Evolutionary conservation across 345 rosid species (phyloP).

Genomic region (Heritiera littoralis): DNA sequence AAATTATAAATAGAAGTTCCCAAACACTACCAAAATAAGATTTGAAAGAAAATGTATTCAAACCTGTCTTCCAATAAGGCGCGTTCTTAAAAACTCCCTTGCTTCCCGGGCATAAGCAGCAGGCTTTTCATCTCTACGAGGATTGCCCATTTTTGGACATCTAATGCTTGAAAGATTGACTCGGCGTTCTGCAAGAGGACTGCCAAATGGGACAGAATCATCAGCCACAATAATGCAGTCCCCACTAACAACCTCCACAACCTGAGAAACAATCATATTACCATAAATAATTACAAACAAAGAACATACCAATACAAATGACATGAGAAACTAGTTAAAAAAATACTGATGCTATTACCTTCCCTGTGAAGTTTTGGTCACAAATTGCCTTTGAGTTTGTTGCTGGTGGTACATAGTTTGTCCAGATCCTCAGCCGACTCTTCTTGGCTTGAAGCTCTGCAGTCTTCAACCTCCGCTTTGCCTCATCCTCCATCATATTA

Average conservation of each 20-base stretch:
- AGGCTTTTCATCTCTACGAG: conserved; percentile 85
- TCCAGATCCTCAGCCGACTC: conserved; percentile 75
- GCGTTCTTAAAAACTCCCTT: conserved; percentile 75
- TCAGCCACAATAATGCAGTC: conserved; percentile 91
- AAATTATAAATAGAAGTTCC: conserved; percentile 5
- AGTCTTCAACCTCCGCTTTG: conserved; percentile 67
- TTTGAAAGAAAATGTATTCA: not conserved
- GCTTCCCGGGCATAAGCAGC: conserved; percentile 96
- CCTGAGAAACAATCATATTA: not conserved
- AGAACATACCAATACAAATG: not conserved
- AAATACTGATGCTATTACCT: not conserved
- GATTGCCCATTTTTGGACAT: conserved; percentile 88
- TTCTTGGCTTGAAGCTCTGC: conserved; percentile 95
- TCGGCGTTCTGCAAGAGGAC: not conserved
- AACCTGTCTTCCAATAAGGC: conserved; percentile 15
- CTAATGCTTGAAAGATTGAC: conserved; percentile 53
- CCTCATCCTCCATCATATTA: conserved; percentile 94
- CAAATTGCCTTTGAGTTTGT: conserved; percentile 48
- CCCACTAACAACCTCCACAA: conserved; percentile 59
- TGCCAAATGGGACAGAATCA: conserved; percentile 36
- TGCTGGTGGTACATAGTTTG: conserved; percentile 81
- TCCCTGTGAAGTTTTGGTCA: not conserved
- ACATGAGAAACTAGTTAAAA: not conserved
- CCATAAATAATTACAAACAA: not conserved
- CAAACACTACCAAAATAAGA: not conserved